Conservation (phyloP, 2,329 filamentous ascomycete species). For the Catunica adiposa region DNA sequence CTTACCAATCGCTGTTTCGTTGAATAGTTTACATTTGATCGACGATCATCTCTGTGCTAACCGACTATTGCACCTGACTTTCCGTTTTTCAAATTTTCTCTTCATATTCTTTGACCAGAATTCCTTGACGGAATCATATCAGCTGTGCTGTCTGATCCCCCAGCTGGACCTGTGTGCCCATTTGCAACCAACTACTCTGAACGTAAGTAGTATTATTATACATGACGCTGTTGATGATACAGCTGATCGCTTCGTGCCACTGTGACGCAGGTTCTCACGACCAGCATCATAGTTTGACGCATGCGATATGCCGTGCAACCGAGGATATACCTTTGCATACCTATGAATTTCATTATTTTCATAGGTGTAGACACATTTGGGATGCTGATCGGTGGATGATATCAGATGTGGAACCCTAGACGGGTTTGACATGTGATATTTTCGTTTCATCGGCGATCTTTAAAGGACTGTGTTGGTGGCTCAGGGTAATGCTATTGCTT, state of each 20-base stretch:
- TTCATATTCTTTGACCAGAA: background rate
- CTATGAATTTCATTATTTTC: background rate
- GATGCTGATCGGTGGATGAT: no score
- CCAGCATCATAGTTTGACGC: background rate
- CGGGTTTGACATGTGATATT: background rate
- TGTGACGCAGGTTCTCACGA: no score
- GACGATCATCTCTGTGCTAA: no score
- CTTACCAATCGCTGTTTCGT: background rate
- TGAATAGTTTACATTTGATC: background rate
- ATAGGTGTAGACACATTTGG: background rate
- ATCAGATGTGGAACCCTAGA: background rate
- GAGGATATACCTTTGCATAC: no score
- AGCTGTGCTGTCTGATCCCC: slow-evolving; percentile 8
- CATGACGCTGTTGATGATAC: background rate
- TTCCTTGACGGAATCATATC: slow-evolving; percentile 9
- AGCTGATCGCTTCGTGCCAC: no score
- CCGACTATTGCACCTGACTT: no score
- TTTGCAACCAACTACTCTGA: background rate
- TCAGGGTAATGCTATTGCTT: background rate
- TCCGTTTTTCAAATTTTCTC: no score
- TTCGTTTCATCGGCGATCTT: background rate
- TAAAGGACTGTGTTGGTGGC: background rate
- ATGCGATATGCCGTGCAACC: no score
- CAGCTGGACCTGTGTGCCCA: slow-evolving; percentile 7
- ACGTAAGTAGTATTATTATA: background rate